Conservation (phyloP, 2,329 filamentous ascomycete genomes). For the Paracoccidioides brasiliensis region DNA sequence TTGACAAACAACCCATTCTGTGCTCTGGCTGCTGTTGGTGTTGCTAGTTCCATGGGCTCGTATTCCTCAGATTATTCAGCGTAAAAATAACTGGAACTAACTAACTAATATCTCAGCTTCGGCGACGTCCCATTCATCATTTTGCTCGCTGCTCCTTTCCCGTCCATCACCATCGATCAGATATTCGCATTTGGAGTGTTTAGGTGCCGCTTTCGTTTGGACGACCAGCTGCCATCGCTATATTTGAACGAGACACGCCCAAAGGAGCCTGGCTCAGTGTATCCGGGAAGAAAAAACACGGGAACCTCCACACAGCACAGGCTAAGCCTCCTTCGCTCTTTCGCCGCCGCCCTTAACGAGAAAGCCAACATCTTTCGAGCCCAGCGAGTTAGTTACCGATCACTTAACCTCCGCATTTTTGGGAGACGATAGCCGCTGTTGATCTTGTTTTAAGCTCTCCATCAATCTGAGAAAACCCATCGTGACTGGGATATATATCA, state of each 20-base stretch:
- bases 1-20: too few relatives aligned
- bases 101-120: not conserved
- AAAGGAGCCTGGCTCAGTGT: not conserved
- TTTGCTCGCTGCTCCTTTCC: not conserved
- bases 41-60: not conserved
- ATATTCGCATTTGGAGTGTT: not conserved
- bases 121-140: not conserved
- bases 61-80: conserved; percentile 1
- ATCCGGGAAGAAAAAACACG: not conserved
- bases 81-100: too few relatives aligned
- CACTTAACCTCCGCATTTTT: too few relatives aligned
- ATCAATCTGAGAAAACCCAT: not conserved
- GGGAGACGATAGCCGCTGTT: too few relatives aligned
- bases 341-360: too few relatives aligned
- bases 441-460: too few relatives aligned
- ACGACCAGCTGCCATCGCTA: not conserved
- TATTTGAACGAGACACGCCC: not conserved
- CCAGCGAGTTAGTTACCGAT: too few relatives aligned
- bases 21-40: not conserved
- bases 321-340: not conserved
- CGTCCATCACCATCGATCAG: not conserved
- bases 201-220: not conserved
- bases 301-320: not conserved
- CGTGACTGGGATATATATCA: not conserved
- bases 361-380: too few relatives aligned